These are phyloP conservation scores for Solanum peruvianum DNA, from an alignment of 257 asterid genomes.

Conservation along the genomic window DNA sequence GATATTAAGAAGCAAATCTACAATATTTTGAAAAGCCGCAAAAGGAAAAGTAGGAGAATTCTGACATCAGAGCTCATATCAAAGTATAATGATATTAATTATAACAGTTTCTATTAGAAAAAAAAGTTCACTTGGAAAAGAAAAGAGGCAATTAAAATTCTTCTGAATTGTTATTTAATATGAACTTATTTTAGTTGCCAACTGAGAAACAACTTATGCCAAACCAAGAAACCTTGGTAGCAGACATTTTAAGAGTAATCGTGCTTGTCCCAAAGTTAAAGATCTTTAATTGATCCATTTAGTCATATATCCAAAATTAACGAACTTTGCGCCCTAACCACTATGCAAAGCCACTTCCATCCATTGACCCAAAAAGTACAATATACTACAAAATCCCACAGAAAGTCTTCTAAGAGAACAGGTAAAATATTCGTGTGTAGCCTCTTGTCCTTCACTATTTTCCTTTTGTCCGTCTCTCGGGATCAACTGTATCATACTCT, in stretches of 20 bases:
- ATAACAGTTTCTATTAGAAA: neutral
- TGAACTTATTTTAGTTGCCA: neutral
- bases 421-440: conserved; percentile 2
- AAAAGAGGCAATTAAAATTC: neutral
- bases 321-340: neutral
- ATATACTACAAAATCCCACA: neutral
- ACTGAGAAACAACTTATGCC: neutral
- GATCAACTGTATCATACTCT: conserved; percentile 22
- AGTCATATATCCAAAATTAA: neutral
- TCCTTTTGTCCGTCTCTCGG: neutral
- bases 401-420: neutral
- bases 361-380: neutral
- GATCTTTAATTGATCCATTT: neutral
- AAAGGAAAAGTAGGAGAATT: neutral
- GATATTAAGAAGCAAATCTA: neutral
- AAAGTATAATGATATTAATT: neutral
- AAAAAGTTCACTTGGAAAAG: neutral
- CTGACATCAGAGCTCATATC: neutral
- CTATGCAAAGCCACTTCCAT: neutral
- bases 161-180: neutral
- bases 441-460: neutral
- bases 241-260: neutral
- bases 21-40: neutral
- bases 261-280: neutral
- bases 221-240: neutral